Percentiles rank a stretch among this genome's conserved stretches.
Conservation (phyloP, 306 rosid genomes). For the Gastrolobium villosum region DNA sequence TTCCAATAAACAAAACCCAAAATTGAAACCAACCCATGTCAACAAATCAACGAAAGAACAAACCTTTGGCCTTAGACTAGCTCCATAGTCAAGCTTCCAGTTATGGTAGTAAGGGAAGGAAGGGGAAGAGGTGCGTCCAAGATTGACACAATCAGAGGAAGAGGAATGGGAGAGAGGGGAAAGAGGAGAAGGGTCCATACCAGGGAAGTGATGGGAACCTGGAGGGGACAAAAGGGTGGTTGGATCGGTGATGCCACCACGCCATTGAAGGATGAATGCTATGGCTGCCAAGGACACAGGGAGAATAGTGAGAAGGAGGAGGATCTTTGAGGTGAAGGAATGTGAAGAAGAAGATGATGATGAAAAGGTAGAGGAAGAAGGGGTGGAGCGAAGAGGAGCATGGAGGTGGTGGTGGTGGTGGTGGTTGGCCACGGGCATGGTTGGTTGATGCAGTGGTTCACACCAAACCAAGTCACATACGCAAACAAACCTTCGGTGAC, state of each 20-base stretch:
- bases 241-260: constrained; percentile 92
- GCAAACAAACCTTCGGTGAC: neutral
- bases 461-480: constrained; percentile 23
- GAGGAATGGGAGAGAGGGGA: constrained; percentile 68
- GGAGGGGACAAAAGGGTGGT: constrained; percentile 77
- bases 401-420: constrained; percentile 74
- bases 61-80: constrained; percentile 90
- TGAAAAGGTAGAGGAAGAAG: constrained; percentile 52
- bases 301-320: constrained; percentile 86
- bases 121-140: constrained; percentile 74
- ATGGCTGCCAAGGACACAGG: constrained; percentile 89
- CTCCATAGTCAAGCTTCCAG: constrained; percentile 78
- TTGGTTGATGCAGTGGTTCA: constrained; percentile 45
- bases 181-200: constrained; percentile 88
- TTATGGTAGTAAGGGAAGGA: constrained; percentile 81
- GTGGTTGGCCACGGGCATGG: constrained; percentile 59
- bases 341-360: constrained; percentile 53
- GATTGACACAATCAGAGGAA: constrained; percentile 67
- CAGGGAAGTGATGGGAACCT: constrained; percentile 84
- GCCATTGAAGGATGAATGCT: constrained; percentile 98
- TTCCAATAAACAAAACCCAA: neutral
- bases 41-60: neutral
- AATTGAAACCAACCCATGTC: constrained; percentile 33
- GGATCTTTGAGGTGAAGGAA: constrained; percentile 72
- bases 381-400: constrained; percentile 67